phyloP scores from a whole-genome alignment of 2,329 filamentous ascomycete species.

The Knufia fluminis region DNA sequence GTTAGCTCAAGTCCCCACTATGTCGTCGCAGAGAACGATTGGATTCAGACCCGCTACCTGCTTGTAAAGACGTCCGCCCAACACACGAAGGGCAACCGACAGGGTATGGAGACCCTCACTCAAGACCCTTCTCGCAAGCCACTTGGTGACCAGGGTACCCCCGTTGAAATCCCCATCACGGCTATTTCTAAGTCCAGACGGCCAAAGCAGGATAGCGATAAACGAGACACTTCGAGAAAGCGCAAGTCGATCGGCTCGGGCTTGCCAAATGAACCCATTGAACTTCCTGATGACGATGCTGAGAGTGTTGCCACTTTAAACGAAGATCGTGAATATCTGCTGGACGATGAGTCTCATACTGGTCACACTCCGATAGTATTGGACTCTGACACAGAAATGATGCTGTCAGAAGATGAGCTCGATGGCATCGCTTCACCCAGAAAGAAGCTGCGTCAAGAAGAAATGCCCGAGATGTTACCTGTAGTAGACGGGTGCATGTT shows the following conservation, averaged over 20 bases:
- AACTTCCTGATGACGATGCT: conserved; percentile 29
- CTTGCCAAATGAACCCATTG: conserved; percentile 3
- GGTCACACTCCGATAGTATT: conserved; percentile 2
- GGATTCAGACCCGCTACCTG: conserved; percentile 84
- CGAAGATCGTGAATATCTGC: conserved; percentile 39
- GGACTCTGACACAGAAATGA: conserved; percentile 25
- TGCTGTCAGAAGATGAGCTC: conserved; percentile 31
- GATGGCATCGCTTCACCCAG: conserved; percentile 5
- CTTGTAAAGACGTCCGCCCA: conserved; percentile 45
- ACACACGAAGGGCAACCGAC: conserved; percentile 1
- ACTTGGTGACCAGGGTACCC: conserved; percentile 27
- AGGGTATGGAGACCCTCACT: conserved; percentile 8
- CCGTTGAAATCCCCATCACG: conserved; percentile 45
- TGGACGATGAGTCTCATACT: conserved; percentile 17
- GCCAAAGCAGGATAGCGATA: conserved; percentile 19
- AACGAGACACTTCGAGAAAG: conserved; percentile 17
- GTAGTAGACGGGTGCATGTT: conserved; percentile 2
- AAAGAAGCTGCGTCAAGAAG: conserved; percentile 12
- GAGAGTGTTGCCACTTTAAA: conserved; percentile 41
- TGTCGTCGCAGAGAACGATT: conserved; percentile 67
- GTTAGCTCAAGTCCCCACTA: conserved; percentile 48
- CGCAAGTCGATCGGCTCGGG: conserved; percentile 18
- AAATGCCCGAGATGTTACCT: neutral
- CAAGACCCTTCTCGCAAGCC: conserved; percentile 24
- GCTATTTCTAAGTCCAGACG: conserved; percentile 40